Percentiles rank a stretch among this genome's conserved stretches.
phyloP scores from a whole-genome alignment of 129 eudicot species.

The carrot (Daucus carota) region DNA sequence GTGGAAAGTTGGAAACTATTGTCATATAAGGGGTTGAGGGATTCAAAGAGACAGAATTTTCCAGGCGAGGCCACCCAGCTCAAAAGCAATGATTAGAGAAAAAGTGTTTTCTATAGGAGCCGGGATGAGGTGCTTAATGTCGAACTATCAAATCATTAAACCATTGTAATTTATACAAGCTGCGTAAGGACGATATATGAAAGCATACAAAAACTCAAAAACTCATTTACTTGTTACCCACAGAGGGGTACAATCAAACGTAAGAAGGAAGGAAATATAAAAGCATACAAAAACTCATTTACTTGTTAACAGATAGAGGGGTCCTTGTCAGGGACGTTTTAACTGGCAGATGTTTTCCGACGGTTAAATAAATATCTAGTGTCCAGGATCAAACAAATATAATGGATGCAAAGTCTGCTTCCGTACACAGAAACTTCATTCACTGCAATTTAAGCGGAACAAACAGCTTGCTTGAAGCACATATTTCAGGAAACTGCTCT shows the following conservation, averaged over 20 bases:
- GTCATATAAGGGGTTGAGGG: no score
- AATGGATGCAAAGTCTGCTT: slow-evolving; percentile 5
- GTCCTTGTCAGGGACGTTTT: no score
- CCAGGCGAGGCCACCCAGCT: not conserved
- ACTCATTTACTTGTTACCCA: slow-evolving; percentile 24
- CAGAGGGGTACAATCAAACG: no score
- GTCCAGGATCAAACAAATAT: slow-evolving; percentile 25
- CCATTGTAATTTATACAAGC: no score
- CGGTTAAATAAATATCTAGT: no score
- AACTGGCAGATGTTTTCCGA: no score
- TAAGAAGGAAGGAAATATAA: no score
- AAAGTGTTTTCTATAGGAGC: no score
- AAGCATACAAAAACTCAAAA: not conserved
- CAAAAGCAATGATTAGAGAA: not conserved
- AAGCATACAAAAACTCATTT: slow-evolving; percentile 19
- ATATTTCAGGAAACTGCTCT: slow-evolving; percentile 9
- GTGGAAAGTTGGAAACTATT: not conserved
- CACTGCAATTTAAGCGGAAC: slow-evolving; percentile 25
- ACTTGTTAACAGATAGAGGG: no score
- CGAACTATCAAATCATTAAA: no score
- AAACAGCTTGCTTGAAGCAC: not conserved
- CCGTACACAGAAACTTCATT: not conserved
- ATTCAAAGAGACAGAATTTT: not conserved
- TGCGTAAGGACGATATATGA: not conserved
- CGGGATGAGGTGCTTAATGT: no score